Conservation (phyloP, 176 grass and related monocot species). For the Calamus simplicifolius region DNA sequence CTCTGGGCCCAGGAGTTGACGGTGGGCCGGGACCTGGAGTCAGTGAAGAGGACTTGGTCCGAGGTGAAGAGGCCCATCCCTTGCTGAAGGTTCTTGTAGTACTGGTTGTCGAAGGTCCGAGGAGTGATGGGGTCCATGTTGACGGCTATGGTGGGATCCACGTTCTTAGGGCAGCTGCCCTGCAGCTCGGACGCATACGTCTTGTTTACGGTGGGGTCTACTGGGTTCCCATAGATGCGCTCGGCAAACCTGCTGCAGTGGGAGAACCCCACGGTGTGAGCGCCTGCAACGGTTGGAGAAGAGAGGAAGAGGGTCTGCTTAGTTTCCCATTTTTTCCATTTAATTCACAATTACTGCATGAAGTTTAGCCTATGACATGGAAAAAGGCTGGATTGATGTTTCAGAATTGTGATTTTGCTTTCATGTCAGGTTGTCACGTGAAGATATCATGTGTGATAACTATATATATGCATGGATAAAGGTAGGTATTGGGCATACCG, state of each 20-base stretch:
- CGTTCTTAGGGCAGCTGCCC: conserved; percentile 60
- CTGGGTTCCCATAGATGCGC: conserved; percentile 35
- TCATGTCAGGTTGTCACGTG: no score
- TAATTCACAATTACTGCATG: no score
- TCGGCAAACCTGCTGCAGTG: conserved; percentile 68
- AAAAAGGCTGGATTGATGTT: no score
- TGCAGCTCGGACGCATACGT: conserved; percentile 52
- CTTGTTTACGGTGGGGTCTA: conserved; percentile 54
- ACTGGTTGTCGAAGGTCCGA: conserved; percentile 74
- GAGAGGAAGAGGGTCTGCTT: no score
- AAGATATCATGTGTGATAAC: no score
- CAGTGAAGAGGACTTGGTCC: conserved; percentile 81
- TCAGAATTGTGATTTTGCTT: no score
- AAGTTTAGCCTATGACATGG: no score
- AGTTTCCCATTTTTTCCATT: no score
- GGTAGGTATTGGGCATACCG: no score
- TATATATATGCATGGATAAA: no score
- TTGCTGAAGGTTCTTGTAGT: conserved; percentile 71
- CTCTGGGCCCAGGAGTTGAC: conserved; percentile 52
- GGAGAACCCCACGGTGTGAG: conserved; percentile 75
- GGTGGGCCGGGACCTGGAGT: conserved; percentile 39
- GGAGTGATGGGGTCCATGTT: conserved; percentile 57
- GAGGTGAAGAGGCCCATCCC: conserved; percentile 63
- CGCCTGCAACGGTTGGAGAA: conserved; percentile 27
- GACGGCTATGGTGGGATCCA: conserved; percentile 69